These are phyloP conservation scores for Chaetomium tenue DNA, from an alignment of 495 filamentous ascomycete genomes.

Conservation along the genomic window DNA sequence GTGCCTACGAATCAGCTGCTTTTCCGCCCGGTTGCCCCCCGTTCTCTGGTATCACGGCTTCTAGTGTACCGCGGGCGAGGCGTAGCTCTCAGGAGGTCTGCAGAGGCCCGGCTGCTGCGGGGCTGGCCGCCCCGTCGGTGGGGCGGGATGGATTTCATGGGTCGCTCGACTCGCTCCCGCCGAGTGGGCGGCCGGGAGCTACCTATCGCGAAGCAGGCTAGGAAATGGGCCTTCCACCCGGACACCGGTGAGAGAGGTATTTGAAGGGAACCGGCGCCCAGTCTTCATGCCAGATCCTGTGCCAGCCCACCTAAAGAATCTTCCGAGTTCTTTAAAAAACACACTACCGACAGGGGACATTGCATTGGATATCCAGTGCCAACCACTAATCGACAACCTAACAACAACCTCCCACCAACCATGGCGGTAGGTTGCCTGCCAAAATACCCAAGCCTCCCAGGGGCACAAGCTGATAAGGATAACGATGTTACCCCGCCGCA, in stretches of 20 bases:
- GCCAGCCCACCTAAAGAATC: background rate
- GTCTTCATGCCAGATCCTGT: background rate
- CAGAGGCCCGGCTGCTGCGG: conserved; percentile 16
- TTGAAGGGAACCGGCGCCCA: conserved; percentile 14
- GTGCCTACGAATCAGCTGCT: conserved; percentile 7
- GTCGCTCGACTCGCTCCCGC: too few species aligned
- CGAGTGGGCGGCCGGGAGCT: background rate
- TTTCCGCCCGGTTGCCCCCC: conserved; percentile 3
- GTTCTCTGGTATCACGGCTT: conserved; percentile 16
- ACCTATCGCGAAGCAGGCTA: conserved; percentile 12
- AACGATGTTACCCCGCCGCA: conserved; percentile 19
- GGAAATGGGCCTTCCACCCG: conserved; percentile 4
- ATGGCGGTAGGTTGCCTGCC: conserved; percentile 30
- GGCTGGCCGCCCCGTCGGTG: conserved; percentile 6
- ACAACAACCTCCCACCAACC: background rate
- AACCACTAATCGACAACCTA: background rate
- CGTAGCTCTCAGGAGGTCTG: conserved; percentile 9
- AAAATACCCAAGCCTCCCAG: background rate
- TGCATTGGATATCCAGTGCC: background rate
- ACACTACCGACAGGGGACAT: background rate
- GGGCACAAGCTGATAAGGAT: conserved; percentile 20
- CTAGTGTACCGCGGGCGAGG: background rate
- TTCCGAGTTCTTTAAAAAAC: background rate
- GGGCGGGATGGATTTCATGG: conserved; percentile 6
- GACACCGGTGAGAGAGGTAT: conserved; percentile 18